Conservation (phyloP, 2,329 filamentous ascomycete genomes). For the Paracoccidioides lutzii region DNA sequence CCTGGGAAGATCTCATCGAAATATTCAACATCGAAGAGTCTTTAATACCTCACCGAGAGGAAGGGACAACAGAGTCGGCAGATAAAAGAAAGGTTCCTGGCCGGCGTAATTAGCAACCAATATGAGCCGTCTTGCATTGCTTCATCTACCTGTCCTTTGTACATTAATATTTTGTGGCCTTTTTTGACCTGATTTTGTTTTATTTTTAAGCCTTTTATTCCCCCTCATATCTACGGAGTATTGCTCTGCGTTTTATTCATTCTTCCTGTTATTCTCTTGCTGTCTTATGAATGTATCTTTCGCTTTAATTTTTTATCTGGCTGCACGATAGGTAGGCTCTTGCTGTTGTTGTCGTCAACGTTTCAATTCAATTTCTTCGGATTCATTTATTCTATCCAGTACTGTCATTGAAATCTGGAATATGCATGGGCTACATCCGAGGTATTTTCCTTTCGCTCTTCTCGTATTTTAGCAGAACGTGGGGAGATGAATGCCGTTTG, state of each 20-base stretch:
- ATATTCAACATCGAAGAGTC: conserved; percentile 63
- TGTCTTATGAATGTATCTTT: neutral
- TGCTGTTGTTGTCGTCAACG: too few species aligned
- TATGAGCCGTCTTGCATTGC: neutral
- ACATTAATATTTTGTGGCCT: neutral
- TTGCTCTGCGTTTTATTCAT: neutral
- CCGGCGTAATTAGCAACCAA: conserved; percentile 48
- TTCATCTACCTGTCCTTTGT: neutral
- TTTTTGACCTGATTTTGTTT: neutral
- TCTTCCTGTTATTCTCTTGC: neutral
- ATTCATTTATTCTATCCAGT: too few species aligned
- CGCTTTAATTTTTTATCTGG: too few species aligned
- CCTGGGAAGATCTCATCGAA: conserved; percentile 66
- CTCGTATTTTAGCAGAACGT: too few species aligned
- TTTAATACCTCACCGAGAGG: conserved; percentile 69
- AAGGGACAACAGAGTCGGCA: conserved; percentile 38
- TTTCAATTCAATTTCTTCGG: too few species aligned
- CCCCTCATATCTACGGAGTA: neutral
- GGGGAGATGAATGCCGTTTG: too few species aligned
- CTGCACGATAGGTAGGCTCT: too few species aligned
- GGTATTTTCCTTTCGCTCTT: too few species aligned
- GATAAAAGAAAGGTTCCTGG: conserved; percentile 44
- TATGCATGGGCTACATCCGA: too few species aligned
- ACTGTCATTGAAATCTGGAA: too few species aligned
- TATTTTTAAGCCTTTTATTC: neutral